Evolutionary conservation across 495 filamentous ascomycete species (phyloP), one percentile per base, ranked within the genome.

Genomic region (Penicillium malachiteum): DNA sequence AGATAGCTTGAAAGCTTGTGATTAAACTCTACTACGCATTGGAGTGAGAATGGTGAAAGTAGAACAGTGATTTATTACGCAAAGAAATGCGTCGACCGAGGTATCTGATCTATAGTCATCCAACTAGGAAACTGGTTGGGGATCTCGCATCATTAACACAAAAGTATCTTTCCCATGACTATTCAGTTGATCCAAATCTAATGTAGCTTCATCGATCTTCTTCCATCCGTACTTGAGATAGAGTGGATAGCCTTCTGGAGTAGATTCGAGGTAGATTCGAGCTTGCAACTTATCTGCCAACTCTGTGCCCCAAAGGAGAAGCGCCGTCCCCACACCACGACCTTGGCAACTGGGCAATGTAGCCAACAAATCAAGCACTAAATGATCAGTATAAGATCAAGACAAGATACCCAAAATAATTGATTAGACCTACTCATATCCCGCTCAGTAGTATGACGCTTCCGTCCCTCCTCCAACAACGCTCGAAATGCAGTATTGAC

Each of bases 171-270:
- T 17, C 5, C 63, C 57, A 7, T 44, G 16, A 5, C 21, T 60
- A 10, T 71, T 72, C 58, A 57, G 74, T 59, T 48, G 41, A 3
- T 30, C 42, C 21, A 66, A 57, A 56, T 76, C 72, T 33, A 78
- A 49, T 4, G 42, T 41, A 7, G 75, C 39, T 18, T 69, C 68
- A 38, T 79, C 76, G 7, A 78, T 53, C 9, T 65, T 57, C 52
- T 71, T 59, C 68, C 81, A 86, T 8, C 84, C 84, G 57, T 75
- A 60, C 55, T 74, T 76, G 46, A 75, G 50, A 68, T 87, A 87
- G n/a, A 87, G 21, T 9, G 68, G 65, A 35, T 69, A 68, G 8
- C 83, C 83, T 8, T 69, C 70, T 7, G 71, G 75, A 33, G 81
- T 81, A 0, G 80, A 78, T 52, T 85, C 82, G 5, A 87, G 59